Conservation (phyloP, 192 early-diverging fungal species). For the Coemansia sp. region DNA sequence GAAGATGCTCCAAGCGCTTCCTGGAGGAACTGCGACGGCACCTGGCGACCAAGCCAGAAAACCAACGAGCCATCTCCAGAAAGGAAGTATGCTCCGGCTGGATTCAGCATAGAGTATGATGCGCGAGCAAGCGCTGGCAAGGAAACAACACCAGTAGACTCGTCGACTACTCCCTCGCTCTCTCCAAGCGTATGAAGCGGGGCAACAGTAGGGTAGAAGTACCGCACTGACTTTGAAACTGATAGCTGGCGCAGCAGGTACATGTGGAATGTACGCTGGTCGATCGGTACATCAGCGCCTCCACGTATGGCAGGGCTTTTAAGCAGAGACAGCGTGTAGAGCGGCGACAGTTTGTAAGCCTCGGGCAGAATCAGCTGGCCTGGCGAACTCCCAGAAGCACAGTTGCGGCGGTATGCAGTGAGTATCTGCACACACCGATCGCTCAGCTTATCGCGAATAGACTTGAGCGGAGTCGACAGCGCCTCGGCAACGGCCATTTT, state of each 20-base stretch:
- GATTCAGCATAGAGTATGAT: constrained; percentile 75
- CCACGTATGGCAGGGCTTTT: constrained; percentile 82
- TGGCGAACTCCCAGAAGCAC: constrained; percentile 80
- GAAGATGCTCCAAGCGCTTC: constrained; percentile 78
- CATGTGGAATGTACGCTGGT: constrained; percentile 80
- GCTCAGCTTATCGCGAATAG: constrained; percentile 78
- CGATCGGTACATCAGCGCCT: constrained; percentile 71
- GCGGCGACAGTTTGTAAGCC: constrained; percentile 89
- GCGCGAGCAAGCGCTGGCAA: constrained; percentile 69
- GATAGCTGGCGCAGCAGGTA: constrained; percentile 72
- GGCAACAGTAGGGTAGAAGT: constrained; percentile 83
- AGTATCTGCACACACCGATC: constrained; percentile 88
- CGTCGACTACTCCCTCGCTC: constrained; percentile 52
- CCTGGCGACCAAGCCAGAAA: constrained; percentile 86
- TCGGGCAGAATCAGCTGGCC: constrained; percentile 97
- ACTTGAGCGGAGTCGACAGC: constrained; percentile 64
- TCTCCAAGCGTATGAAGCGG: constrained; percentile 62
- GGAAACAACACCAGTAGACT: constrained; percentile 55
- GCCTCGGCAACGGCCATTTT: constrained; percentile 80
- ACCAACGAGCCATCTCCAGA: constrained; percentile 78
- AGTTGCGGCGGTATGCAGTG: constrained; percentile 87
- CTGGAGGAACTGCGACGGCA: constrained; percentile 61
- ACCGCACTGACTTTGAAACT: constrained; percentile 70
- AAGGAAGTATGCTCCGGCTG: constrained; percentile 77
- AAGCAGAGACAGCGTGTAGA: constrained; percentile 80